Evolutionary conservation across 176 grass and related monocot genomes (phyloP), one percentile per base, ranked within the genome.

Genomic region (Eragrostis curvula): DNA sequence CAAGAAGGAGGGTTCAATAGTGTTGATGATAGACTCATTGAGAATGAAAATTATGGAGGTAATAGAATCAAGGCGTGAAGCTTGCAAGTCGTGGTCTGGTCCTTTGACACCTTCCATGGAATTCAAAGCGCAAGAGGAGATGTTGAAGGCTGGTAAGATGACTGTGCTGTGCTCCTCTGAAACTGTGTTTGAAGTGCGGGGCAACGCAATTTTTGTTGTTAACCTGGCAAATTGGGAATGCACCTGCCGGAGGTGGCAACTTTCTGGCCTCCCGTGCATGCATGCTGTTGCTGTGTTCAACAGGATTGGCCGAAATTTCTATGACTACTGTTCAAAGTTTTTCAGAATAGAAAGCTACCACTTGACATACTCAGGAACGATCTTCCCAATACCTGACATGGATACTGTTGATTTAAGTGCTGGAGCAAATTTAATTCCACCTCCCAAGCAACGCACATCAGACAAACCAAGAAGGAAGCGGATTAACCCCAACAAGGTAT

Each of bases 121-220:
- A 67, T 90, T 75, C 62, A 98, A 98, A 86, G 85, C 83, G 40
- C 87, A 93, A 65, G 92, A 88, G 53, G 96, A 98, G 68, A 86
- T 89, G 49, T 43, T 47, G 9, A 92, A 94, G 75, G 87, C 92
- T 12, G 71, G 82, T n/a, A 95, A 95, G 50, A 83, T 98, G 51
- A 91, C 84, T 72, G 92, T 98, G 21, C 58, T 95, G 41, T 98
- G 96, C 79, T 98, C 96, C 63, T 93, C 96, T 20, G 92, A 95
- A 73, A 95, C 92, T 13, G 85, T 98, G 80, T 98, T 98, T 88
- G 96, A 98, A 90, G 96, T 98, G 23, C 86, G 96, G 73, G 96
- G 89, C 56, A 95, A 86, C 46, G 79, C 84, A 27, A 98, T 95
- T 67, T 93, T 86, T 70, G 92, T 98, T 16, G 90, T 98, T 51